phyloP scores from a whole-genome alignment of 805 yeast species.

The Debaryomyces maramus region DNA sequence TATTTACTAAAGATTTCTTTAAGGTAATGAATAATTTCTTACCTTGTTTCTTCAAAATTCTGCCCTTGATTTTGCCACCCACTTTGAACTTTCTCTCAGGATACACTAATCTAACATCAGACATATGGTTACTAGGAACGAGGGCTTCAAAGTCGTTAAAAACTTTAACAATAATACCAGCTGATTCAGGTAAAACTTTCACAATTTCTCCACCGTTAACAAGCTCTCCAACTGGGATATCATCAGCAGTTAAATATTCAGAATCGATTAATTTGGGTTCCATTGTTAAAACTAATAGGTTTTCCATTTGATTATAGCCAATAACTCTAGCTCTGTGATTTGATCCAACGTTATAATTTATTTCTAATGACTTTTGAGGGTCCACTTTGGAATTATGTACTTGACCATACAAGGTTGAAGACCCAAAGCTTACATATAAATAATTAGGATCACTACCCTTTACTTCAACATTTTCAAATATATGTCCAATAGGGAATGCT shows the following conservation, averaged over 20 bases:
- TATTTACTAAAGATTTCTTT: conserved; percentile 78
- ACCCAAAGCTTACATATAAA: conserved; percentile 58
- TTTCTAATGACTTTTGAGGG: conserved; percentile 42
- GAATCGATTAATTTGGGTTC: conserved; percentile 64
- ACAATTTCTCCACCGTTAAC: conserved; percentile 54
- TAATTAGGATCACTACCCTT: conserved; percentile 59
- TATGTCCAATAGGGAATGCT: conserved; percentile 79
- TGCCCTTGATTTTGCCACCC: conserved; percentile 77
- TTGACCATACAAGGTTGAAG: conserved; percentile 58
- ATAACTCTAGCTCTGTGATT: conserved; percentile 75
- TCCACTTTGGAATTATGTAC: conserved; percentile 75
- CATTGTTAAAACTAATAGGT: conserved; percentile 63
- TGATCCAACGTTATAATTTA: conserved; percentile 61
- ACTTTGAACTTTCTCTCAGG: conserved; percentile 92
- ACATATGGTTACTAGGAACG: conserved; percentile 74
- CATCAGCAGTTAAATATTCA: conserved; percentile 65
- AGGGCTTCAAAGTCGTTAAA: conserved; percentile 69
- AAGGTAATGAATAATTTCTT: conserved; percentile 62
- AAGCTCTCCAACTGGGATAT: conserved; percentile 73
- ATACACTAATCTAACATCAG: conserved; percentile 78
- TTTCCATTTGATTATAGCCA: conserved; percentile 68
- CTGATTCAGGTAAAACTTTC: conserved; percentile 52
- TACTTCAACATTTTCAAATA: conserved; percentile 56
- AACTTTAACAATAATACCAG: conserved; percentile 68
- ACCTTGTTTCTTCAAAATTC: conserved; percentile 58